Conservation (phyloP, 495 filamentous ascomycete genomes). For the Astrothelium subdiscretum region DNA sequence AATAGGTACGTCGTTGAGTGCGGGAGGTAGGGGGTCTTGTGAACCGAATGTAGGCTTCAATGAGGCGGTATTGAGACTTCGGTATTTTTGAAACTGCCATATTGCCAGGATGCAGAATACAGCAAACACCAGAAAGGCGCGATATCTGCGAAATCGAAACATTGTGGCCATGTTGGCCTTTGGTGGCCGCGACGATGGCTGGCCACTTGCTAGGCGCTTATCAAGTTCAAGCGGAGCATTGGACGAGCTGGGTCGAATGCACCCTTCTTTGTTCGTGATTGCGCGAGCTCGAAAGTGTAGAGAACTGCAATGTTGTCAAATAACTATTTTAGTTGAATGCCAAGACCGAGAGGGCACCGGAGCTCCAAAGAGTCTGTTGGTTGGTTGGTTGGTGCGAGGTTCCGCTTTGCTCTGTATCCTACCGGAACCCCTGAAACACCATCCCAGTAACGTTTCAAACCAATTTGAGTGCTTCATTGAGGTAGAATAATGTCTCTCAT, state of each 20-base stretch:
- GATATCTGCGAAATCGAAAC: conserved; percentile 68
- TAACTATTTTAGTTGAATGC: not conserved
- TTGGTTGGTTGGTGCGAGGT: too few relatives aligned
- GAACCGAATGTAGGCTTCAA: not conserved
- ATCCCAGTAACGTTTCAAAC: not conserved
- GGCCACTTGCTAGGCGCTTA: not conserved
- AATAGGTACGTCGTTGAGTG: not conserved
- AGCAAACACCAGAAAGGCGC: conserved; percentile 60
- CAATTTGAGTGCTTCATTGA: too few relatives aligned
- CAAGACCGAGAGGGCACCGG: not conserved
- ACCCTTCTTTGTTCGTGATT: too few relatives aligned
- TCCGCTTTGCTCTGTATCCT: too few relatives aligned
- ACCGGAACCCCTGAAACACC: too few relatives aligned
- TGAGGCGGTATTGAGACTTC: not conserved
- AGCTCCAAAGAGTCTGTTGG: too few relatives aligned
- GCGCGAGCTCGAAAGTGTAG: too few relatives aligned
- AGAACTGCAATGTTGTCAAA: not conserved
- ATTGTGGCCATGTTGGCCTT: conserved; percentile 32
- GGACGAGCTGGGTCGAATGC: not conserved
- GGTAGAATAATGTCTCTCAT: too few relatives aligned
- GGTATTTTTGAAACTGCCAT: conserved; percentile 44
- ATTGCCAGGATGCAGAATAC: conserved; percentile 51
- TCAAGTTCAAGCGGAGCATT: not conserved
- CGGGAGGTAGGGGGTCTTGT: not conserved
- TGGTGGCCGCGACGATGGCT: not conserved